A percentile compares a stretch with the other conserved stretches of the same genome.
Evolutionary conservation across 2,329 filamentous ascomycete species (phyloP).

Genomic region (Keithomyces neogunnii): DNA sequence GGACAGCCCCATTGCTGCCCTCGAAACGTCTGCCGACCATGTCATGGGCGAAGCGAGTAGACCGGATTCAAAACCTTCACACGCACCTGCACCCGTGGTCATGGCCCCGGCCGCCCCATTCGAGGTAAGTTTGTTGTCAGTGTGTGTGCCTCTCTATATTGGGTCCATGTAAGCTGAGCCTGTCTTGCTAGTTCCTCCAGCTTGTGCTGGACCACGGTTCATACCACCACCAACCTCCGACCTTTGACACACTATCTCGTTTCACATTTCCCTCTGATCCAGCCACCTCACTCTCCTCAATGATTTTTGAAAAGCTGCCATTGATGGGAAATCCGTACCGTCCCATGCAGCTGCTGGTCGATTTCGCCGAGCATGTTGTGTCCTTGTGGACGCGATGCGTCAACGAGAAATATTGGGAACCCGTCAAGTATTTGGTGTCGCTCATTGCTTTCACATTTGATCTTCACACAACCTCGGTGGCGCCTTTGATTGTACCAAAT

Average conservation of each 20-base stretch:
- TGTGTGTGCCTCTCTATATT: background rate
- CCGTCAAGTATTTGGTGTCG: conserved; percentile 57
- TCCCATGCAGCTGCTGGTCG: conserved; percentile 49
- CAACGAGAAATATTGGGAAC: conserved; percentile 52
- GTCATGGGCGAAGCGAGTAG: conserved; percentile 23
- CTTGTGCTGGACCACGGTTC: conserved; percentile 56
- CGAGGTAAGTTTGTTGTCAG: conserved; percentile 29
- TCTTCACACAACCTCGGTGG: conserved; percentile 49
- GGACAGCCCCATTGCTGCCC: conserved; percentile 57
- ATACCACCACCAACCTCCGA: conserved; percentile 46
- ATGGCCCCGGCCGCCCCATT: conserved; percentile 26
- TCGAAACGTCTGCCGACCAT: conserved; percentile 43
- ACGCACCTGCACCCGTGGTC: conserved; percentile 6
- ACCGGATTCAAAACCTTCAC: conserved; percentile 10
- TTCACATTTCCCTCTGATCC: conserved; percentile 58
- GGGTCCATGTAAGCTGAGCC: background rate
- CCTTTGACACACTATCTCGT: conserved; percentile 59
- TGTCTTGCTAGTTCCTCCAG: conserved; percentile 44
- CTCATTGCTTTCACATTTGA: conserved; percentile 56
- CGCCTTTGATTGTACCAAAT: conserved; percentile 48
- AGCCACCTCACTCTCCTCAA: conserved; percentile 47
- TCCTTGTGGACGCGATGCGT: conserved; percentile 61
- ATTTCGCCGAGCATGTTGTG: conserved; percentile 56
- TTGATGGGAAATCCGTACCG: conserved; percentile 40
- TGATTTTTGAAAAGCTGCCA: conserved; percentile 60